Evolutionary conservation across 345 rosid genomes (phyloP), one percentile per base, ranked within the genome.

Genomic region (Excoecaria cochinchinensis): DNA sequence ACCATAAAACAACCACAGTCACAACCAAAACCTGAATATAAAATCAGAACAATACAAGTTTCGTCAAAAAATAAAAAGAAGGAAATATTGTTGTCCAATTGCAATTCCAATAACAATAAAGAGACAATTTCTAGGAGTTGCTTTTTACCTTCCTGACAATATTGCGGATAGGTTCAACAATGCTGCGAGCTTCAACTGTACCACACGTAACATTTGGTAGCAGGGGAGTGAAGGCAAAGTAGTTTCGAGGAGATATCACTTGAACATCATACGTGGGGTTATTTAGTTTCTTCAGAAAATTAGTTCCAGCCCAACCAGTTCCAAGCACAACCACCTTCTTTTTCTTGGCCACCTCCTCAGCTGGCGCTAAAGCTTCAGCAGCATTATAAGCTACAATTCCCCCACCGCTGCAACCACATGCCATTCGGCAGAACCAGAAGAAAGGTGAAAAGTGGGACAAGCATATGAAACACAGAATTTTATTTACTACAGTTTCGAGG

Each of bases 141-240:
- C 1, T 1, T 46, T 50, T 72, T 87, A 92, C 97, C 96, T 92
- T 91, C 78, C 79, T 83, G 48, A 91, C 92, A 70, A 96, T 90
- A 82, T 89, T 96, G 19, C 98, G 97, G 73, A 96, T 82, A 4
- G 99, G 98, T 84, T 96, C 99, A 44, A 92, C 97, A 42, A 93
- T 78, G 82, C 99, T 93, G 73, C 99, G 97, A 75, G 98, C 91
- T 83, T 96, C 98, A 69, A 96, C 98, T 21, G 98, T 96, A 55
- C 98, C 99, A 66, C 95, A 90, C 5, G 99, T 96, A 75, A 93
- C 97, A 66, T 97, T 96, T 2, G 99, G 98, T 24, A 96, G 79
- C 91, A 96, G 79, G n/a, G 99, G 98, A 75, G 99, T 95, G 87
- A 95, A 95, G 3, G 98, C 94, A 82, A 95, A 95, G 88, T 93